phyloP scores from a whole-genome alignment of 177 flowering plant genomes.

The Vitis hybrid region DNA sequence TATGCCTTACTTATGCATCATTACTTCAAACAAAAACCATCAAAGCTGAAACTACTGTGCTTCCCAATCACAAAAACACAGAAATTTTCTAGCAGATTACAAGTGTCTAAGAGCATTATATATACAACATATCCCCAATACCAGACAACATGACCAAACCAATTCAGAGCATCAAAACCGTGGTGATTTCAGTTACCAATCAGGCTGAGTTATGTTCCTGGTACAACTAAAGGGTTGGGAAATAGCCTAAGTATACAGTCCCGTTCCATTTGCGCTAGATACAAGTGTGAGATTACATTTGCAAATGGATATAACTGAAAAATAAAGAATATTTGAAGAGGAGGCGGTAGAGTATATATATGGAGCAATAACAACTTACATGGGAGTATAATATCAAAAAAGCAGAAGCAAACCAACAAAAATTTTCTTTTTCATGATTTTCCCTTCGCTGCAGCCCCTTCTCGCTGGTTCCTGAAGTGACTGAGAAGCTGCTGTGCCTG shows the following conservation, averaged over 20 bases:
- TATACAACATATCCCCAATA: conserved; percentile 22
- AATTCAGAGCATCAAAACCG: conserved; percentile 3
- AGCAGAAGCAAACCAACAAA: neutral
- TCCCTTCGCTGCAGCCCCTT: conserved; percentile 48
- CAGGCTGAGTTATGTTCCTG: conserved; percentile 1
- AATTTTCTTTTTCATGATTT: conserved; percentile 29
- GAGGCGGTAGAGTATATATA: neutral
- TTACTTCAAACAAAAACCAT: too few relatives aligned
- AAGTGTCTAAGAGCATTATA: conserved; percentile 14
- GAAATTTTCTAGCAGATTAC: conserved; percentile 4
- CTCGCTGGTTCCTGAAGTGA: conserved; percentile 87
- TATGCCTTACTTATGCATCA: too few relatives aligned
- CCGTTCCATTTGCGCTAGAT: neutral
- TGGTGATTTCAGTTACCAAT: neutral
- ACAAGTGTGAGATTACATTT: neutral
- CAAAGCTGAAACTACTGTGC: neutral
- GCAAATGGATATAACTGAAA: conserved; percentile 6
- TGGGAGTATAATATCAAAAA: conserved; percentile 6
- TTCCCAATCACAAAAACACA: neutral
- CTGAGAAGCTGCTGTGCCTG: conserved; percentile 96
- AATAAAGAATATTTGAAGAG: conserved; percentile 5
- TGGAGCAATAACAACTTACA: conserved; percentile 6
- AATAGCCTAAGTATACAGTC: conserved; percentile 8
- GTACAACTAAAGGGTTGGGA: neutral
- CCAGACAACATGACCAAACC: conserved; percentile 13